Percentiles rank a stretch among this genome's conserved stretches.
Evolutionary conservation across 2,329 filamentous ascomycete genomes (phyloP).

Genomic region (Scytalidium lignicola): DNA sequence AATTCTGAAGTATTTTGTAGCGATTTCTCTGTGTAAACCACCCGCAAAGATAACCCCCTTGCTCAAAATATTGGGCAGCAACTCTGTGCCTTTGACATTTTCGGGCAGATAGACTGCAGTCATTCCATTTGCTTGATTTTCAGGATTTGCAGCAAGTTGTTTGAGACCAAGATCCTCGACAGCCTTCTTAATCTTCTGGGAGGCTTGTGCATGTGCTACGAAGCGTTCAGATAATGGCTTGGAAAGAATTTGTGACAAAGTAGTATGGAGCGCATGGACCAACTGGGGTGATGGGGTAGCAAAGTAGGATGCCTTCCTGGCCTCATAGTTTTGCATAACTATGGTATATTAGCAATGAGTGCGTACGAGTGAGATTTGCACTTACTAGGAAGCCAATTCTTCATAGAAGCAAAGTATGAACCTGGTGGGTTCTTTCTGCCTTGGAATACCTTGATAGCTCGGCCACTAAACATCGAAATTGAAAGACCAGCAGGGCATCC

Average conservation of each 20-base stretch:
- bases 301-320: conserved; percentile 96
- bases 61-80: conserved; percentile 78
- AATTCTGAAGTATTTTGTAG: conserved; percentile 87
- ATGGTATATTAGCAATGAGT: conserved; percentile 3
- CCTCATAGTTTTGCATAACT: conserved; percentile 99
- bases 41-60: conserved; percentile 92
- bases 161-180: conserved; percentile 77
- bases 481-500: conserved; percentile 90
- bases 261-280: conserved; percentile 85
- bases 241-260: conserved; percentile 80
- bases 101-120: conserved; percentile 95
- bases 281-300: conserved; percentile 94
- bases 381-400: conserved; percentile 91
- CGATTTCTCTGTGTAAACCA: conserved; percentile 93
- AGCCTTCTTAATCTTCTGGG: conserved; percentile 81
- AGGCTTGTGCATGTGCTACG: conserved; percentile 70
- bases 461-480: conserved; percentile 88
- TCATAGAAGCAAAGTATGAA: conserved; percentile 93
- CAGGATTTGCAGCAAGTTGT: conserved; percentile 77
- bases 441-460: conserved; percentile 77
- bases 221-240: conserved; percentile 78
- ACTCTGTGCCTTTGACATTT: conserved; percentile 69
- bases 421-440: conserved; percentile 74
- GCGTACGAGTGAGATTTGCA: conserved; percentile 10
- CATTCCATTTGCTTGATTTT: conserved; percentile 96